Base-by-base conservation (phyloP, 768 basidiomycete genomes). In the Lepiota venenata region DNA sequence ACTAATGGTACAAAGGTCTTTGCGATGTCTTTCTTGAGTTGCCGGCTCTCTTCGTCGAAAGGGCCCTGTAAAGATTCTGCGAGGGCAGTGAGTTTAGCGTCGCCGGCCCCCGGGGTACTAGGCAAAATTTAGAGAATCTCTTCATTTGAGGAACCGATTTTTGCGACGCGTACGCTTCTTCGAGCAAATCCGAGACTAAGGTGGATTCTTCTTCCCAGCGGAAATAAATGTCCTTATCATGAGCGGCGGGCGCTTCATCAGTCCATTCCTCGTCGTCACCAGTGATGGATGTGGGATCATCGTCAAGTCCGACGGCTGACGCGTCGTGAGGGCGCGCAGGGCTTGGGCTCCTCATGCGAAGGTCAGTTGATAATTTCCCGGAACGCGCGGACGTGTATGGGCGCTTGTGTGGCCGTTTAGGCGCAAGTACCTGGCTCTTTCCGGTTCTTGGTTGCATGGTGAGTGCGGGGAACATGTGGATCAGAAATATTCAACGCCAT, bases 161-260 rank as follows among this genome's bases (percentile, higher is more conserved):
- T 47, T 32, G 54, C 12, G 14, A 27, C 21, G 56, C 67, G 57
- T 63, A 77, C 77, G 63, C 69, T 46, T 74, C 71, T 37, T 77
- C 72, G 63, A 81, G 63, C 18, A 82, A 66, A 41, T 74, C 75
- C 14, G 75, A 72, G n/a, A 80, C 71, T 32, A 83, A 69, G 2
- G 80, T 79, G n/a, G 63, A 66, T 60, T 80, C 80, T 56, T 79
- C 76, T 37, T 81, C 75, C 80, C 80, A 83, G 29, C 66, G 63
- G 61, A 80, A 81, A 18, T 54, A 47, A 20, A 67, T 58, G 18
- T 65, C 63, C 53, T 66, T 61, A 39, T 72, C 68, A 53, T 32
- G 32, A 32, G 62, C 60, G 15, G 69, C 69, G 20, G 59, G 57
- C 49, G 60, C 58, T 4, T 64, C 60, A 36, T 61, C 54, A 32